Conservation (phyloP, 805 yeast species). For the Nakazawaea pomicola region DNA sequence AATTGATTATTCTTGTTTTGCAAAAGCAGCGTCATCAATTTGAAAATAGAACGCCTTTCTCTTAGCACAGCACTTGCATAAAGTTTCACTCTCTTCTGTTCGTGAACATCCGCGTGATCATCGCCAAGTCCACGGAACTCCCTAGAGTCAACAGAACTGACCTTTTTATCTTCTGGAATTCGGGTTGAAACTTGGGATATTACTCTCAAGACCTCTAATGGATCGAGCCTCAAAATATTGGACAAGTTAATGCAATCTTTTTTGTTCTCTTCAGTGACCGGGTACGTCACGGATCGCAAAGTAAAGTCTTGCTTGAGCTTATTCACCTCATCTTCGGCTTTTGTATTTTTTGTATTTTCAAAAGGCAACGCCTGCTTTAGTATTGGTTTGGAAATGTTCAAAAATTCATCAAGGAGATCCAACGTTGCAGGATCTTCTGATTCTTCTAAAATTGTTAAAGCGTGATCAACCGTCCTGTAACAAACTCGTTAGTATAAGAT, state of each 20-base stretch:
- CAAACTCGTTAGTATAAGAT: too few relatives aligned
- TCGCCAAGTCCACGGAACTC: slow-evolving; percentile 9
- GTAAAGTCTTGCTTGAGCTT: slow-evolving; percentile 21
- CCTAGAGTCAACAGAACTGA: slow-evolving; percentile 4
- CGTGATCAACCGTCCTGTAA: slow-evolving; percentile 13
- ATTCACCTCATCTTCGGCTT: background rate
- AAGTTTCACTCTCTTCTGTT: slow-evolving; percentile 29
- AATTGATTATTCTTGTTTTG: slow-evolving; percentile 21
- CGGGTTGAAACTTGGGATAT: slow-evolving; percentile 33
- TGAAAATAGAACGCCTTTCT: slow-evolving; percentile 49
- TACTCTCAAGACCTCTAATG: slow-evolving; percentile 44
- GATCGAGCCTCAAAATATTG: slow-evolving; percentile 32
- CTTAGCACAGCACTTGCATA: slow-evolving; percentile 36
- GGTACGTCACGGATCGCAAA: slow-evolving; percentile 35
- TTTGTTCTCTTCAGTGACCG: slow-evolving; percentile 29
- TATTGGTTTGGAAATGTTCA: slow-evolving; percentile 1
- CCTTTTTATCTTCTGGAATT: slow-evolving; percentile 28
- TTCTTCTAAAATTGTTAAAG: slow-evolving; percentile 6
- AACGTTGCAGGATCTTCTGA: slow-evolving; percentile 1
- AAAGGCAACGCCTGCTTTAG: slow-evolving; percentile 9
- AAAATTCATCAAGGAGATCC: slow-evolving; percentile 6
- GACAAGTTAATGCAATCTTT: slow-evolving; percentile 37
- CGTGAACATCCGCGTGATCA: slow-evolving; percentile 23
- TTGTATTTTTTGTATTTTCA: background rate
- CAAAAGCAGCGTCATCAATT: slow-evolving; percentile 33